Conservation (phyloP, 495 filamentous ascomycete species). For the Penicillium psychrofluorescens region DNA sequence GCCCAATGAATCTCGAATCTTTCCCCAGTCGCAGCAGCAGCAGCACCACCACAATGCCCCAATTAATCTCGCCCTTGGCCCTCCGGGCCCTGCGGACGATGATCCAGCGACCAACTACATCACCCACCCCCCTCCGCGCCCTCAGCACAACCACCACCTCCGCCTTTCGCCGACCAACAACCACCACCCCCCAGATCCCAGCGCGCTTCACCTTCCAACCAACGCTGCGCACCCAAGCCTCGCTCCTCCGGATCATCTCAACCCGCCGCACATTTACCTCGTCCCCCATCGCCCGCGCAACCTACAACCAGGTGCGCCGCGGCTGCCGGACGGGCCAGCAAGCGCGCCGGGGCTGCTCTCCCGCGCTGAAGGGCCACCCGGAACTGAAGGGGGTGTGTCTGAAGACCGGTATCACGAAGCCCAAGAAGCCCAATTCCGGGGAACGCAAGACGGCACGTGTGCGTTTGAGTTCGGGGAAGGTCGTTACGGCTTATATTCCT, state of each 20-base stretch:
- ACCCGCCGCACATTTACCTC: slow-evolving; percentile 36
- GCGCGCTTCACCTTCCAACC: slow-evolving; percentile 26
- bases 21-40: neutral
- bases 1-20: neutral
- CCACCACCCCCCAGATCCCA: slow-evolving; percentile 10
- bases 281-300: slow-evolving; percentile 33
- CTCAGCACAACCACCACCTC: slow-evolving; percentile 10
- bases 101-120: slow-evolving; percentile 19
- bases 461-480: slow-evolving; percentile 75
- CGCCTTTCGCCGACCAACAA: slow-evolving; percentile 7
- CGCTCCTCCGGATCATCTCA: slow-evolving; percentile 9
- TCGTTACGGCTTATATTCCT: slow-evolving; percentile 86
- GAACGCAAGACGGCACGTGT: slow-evolving; percentile 89
- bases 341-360: slow-evolving; percentile 77
- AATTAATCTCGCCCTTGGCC: slow-evolving; percentile 29
- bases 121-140: slow-evolving; percentile 13
- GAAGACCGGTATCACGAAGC: slow-evolving; percentile 83
- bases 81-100: slow-evolving; percentile 34
- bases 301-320: slow-evolving; percentile 52
- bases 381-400: slow-evolving; percentile 93
- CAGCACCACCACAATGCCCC: slow-evolving; percentile 19
- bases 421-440: slow-evolving; percentile 98
- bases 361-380: slow-evolving; percentile 69
- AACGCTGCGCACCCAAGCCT: slow-evolving; percentile 25
- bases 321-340: slow-evolving; percentile 69